Base-by-base conservation (phyloP, 331 rosid species). In the Quercus phellos region DNA sequence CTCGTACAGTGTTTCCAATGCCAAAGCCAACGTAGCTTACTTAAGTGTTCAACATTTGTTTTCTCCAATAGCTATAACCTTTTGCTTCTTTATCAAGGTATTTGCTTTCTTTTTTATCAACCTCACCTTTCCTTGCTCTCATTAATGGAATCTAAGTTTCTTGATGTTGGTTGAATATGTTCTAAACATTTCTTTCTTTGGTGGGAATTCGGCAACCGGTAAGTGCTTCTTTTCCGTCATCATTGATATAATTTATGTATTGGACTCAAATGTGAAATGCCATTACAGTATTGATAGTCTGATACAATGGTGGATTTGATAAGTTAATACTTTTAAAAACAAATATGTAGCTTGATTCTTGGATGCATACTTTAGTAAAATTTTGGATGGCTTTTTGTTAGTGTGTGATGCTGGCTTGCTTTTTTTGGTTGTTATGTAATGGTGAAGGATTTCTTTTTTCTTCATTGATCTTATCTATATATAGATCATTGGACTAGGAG, bases 121-220 rank as follows among this genome's bases (percentile, higher is more conserved):
- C 77, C 54, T 51, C 32, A 4, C 27, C 32, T 72, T 79, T 64
- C 60, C 51, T 22, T 38, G 16, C 55, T 10, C 60, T 9, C 66
- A 18, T 64, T 34, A 32, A 79, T 76, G 82, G 73, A 26, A 27
- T 72, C 4, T 50, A 21, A 9, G 21, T 72, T 79, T 22, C 61
- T 81, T 50, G 77, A 82, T 82, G 70, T 46, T 82, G 77, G 78
- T 43, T 79, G 80, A 79, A 19, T n/a, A 6, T 63, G 55, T 7
- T 34, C 68, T 22, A 13, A 55, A 12, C 21, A 22, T 7, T 10
- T 6, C 11, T 13, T 16, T 18, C 51, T 8, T 17, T 63, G 35
- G 79, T 46, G 79, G 84, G 75, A 72, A 35, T 77, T 70, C 80
- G 27, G 43, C 61, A 43, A 72, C 55, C 5, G 53, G 79, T 79